Base-by-base conservation (phyloP, 2,329 filamentous ascomycete species). In the Fusarium denticulatum region DNA sequence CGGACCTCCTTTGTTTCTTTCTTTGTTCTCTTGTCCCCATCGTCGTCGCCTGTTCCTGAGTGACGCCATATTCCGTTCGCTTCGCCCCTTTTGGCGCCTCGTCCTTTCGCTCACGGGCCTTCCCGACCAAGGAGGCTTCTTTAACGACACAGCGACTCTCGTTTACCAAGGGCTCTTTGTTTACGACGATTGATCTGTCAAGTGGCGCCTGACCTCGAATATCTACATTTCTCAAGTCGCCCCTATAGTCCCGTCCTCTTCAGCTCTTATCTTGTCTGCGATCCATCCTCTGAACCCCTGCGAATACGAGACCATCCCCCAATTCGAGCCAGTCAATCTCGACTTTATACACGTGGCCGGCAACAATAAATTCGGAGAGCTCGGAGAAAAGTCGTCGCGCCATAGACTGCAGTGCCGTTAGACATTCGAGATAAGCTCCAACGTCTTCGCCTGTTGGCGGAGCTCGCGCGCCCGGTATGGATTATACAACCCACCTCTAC, bases 361-460 rank as follows among this genome's bases (percentile, higher is more conserved):
- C 64, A 18, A 50, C 36, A 11, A 53, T 20, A 46, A 47, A 22
- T 8, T 22, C 36, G 22, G 45, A 55, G 53, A 50, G 49, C 14
- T 53, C 7, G 18, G 42, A 28, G 37, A 4, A 22, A 7, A 18
- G 32, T 37, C 28, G 16, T 46, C 30, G 22, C 37, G 28, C 45
- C n/a, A 60, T 40, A 60, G 34, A 55, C 47, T 37, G 47, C 30
- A 30, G 24, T 28, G 50, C 24, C 43, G 30, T 39, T 50, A 10
- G 22, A 45, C 45, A 30, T 46, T 43, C 60, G 67, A 67, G 52
- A 55, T 58, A 67, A 72, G 26, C 71, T 53, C 18, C 66, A 61
- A 70, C 61, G 60, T 60, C 69, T 71, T 77, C 74, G 77, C 74
- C 71, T 39, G 60, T 60, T 65, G 77, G 77, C 77, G 77, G 56